phyloP scores from a whole-genome alignment of 2,329 filamentous ascomycete species.

The Plectosphaerella cucumerina region DNA sequence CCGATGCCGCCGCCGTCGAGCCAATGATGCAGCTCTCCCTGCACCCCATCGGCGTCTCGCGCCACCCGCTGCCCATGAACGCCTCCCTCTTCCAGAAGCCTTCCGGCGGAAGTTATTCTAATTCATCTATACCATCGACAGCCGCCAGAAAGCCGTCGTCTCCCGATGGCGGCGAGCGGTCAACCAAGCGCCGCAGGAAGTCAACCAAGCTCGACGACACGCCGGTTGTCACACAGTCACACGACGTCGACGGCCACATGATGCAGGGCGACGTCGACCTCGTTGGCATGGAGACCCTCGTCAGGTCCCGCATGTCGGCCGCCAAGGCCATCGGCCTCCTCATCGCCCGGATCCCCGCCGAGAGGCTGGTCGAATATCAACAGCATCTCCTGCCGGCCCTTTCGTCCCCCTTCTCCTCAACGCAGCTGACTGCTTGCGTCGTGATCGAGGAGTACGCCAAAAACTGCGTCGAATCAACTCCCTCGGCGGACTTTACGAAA shows the following conservation, averaged over 20 bases:
- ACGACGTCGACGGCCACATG: constrained; percentile 97
- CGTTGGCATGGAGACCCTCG: constrained; percentile 82
- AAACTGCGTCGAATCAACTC: constrained; percentile 39
- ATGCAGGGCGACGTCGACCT: constrained; percentile 95
- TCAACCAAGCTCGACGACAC: constrained; percentile 76
- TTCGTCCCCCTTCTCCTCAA: constrained; percentile 72
- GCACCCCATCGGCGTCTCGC: constrained; percentile 87
- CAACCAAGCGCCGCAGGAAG: constrained; percentile 74
- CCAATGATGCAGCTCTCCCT: constrained; percentile 81
- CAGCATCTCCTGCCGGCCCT: constrained; percentile 62
- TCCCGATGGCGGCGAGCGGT: constrained; percentile 54
- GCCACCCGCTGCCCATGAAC: constrained; percentile 91
- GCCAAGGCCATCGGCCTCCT: constrained; percentile 82
- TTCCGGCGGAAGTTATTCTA: constrained; percentile 77
- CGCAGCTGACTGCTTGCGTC: constrained; percentile 78
- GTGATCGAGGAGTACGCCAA: constrained; percentile 86
- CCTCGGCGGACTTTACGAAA: constrained; percentile 55
- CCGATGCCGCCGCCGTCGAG: constrained; percentile 64
- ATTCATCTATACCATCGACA: constrained; percentile 39
- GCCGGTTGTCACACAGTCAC: constrained; percentile 60
- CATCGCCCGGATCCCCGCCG: constrained; percentile 70
- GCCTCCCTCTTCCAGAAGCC: constrained; percentile 85
- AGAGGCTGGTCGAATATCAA: constrained; percentile 59
- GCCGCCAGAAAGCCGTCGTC: constrained; percentile 45
- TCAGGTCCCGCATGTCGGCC: constrained; percentile 84